Conservation (phyloP, 768 basidiomycete genomes). For the Amanita rimosa region DNA sequence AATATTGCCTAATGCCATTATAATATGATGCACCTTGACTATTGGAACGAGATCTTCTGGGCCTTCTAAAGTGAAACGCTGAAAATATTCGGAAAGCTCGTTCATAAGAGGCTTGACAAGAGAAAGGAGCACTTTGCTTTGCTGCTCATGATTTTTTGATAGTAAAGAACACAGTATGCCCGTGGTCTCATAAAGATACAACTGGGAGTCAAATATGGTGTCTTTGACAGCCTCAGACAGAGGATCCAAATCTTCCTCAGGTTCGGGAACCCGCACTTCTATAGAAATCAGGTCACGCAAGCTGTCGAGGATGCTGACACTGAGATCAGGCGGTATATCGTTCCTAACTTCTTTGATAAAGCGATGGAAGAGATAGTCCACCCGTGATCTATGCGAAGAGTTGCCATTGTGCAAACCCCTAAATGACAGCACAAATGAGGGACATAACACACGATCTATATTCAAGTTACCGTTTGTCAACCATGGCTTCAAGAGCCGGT, state of each 20-base stretch:
- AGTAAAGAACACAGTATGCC: constrained; percentile 79
- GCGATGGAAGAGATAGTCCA: constrained; percentile 87
- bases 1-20: constrained; percentile 90
- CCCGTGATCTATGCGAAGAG: constrained; percentile 55
- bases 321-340: constrained; percentile 67
- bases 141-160: constrained; percentile 52
- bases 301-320: constrained; percentile 57
- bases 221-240: constrained; percentile 74
- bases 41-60: constrained; percentile 65
- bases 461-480: constrained; percentile 61
- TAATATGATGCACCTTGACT: constrained; percentile 81
- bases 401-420: constrained; percentile 85
- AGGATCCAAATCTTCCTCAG: constrained; percentile 61
- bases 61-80: constrained; percentile 42
- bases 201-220: constrained; percentile 76
- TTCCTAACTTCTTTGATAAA: constrained; percentile 79
- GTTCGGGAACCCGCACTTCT: constrained; percentile 63
- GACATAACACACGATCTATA: constrained; percentile 1
- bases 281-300: constrained; percentile 73
- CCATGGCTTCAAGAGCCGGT: constrained; percentile 80
- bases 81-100: constrained; percentile 48
- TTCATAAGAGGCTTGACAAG: constrained; percentile 76
- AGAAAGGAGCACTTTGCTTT: constrained; percentile 58
- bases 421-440: neutral
- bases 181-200: constrained; percentile 89